Evolutionary conservation across 2,329 filamentous ascomycete species (phyloP).

Genomic region (Nemania sp.): DNA sequence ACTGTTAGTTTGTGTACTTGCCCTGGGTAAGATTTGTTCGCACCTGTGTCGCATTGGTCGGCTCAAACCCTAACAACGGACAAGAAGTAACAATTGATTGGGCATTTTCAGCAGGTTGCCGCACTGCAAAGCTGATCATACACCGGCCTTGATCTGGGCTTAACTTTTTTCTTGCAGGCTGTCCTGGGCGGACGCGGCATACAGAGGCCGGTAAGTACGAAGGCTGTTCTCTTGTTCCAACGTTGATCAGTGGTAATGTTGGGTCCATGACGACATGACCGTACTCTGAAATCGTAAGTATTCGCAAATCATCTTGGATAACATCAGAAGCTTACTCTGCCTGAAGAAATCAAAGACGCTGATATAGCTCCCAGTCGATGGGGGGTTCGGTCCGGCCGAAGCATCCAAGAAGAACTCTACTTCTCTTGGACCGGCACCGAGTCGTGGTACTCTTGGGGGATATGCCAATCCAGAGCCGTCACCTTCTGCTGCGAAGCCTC

Average conservation of each 20-base stretch:
- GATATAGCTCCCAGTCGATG: slow-evolving; percentile 11
- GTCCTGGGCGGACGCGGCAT: slow-evolving; percentile 3
- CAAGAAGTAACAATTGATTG: slow-evolving; percentile 6
- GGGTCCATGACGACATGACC: not conserved
- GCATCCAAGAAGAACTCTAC: slow-evolving; percentile 12
- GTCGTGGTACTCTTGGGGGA: slow-evolving; percentile 1
- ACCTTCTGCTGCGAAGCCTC: slow-evolving; percentile 5
- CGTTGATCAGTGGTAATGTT: slow-evolving; percentile 6
- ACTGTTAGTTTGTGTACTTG: not conserved
- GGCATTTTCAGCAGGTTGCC: slow-evolving; percentile 8
- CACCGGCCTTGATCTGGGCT: not conserved
- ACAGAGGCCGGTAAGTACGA: slow-evolving; percentile 10
- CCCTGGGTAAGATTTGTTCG: not conserved
- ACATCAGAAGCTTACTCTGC: slow-evolving; percentile 3
- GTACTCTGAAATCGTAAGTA: not conserved
- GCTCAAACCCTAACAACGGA: slow-evolving; percentile 4
- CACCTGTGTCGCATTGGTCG: slow-evolving; percentile 4
- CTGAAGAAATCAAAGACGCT: slow-evolving; percentile 15
- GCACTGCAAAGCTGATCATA: slow-evolving; percentile 13
- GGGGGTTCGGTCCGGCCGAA: not conserved
- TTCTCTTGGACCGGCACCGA: slow-evolving; percentile 9
- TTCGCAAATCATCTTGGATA: not conserved
- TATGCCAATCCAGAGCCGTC: slow-evolving; percentile 1
- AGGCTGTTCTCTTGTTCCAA: slow-evolving; percentile 8
- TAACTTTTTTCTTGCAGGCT: slow-evolving; percentile 10